Conservation (phyloP, 495 filamentous ascomycete species). For the Aspergillus biplanus region DNA sequence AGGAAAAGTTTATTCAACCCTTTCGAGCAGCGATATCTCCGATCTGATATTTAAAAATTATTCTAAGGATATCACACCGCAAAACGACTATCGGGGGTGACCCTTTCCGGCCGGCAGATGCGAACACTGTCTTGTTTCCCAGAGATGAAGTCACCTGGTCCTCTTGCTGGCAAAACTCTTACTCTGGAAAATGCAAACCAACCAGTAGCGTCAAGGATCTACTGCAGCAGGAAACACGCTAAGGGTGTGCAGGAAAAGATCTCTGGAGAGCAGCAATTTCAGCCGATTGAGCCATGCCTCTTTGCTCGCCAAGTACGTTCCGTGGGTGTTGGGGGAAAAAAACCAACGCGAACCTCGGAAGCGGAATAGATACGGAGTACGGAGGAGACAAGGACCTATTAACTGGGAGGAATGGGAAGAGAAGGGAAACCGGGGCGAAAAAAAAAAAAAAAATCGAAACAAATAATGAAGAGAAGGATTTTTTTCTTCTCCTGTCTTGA, state of each 20-base stretch:
- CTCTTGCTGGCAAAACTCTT: neutral
- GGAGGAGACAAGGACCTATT: neutral
- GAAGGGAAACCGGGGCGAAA: neutral
- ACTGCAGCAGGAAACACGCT: neutral
- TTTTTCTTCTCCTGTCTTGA: neutral
- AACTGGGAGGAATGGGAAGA: neutral
- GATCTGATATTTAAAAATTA: neutral
- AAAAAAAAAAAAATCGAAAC: neutral
- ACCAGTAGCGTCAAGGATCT: slow-evolving; percentile 2
- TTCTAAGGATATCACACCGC: neutral
- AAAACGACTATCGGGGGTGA: neutral
- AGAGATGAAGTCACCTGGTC: neutral
- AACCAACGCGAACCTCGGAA: neutral
- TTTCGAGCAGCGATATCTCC: too few relatives aligned
- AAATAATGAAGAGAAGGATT: neutral
- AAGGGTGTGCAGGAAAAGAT: slow-evolving; percentile 3
- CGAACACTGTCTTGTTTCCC: neutral
- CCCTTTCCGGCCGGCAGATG: neutral
- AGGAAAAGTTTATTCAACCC: too few relatives aligned
- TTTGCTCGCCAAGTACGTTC: neutral
- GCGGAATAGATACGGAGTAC: neutral
- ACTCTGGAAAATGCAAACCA: neutral
- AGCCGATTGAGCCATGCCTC: neutral
- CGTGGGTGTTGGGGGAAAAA: too few relatives aligned
- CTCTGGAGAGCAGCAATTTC: slow-evolving; percentile 8